phyloP scores from a whole-genome alignment of 345 rosid species.

The Streptanthus diversifolius region DNA sequence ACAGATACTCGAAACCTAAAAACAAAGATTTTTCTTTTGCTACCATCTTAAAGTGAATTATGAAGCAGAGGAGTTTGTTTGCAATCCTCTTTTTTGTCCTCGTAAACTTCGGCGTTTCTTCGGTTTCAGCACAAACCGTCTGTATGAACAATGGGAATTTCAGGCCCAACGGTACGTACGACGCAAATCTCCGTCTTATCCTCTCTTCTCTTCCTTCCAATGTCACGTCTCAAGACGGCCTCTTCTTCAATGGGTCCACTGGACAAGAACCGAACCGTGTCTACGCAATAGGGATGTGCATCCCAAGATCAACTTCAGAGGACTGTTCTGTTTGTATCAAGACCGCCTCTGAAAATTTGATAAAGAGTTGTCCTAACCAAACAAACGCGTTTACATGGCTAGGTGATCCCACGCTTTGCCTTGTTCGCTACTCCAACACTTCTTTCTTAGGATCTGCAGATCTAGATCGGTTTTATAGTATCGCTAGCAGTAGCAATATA shows the following conservation, averaged over 20 bases:
- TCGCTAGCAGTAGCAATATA: too few species aligned
- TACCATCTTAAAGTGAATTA: background rate
- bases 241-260: conserved; percentile 24
- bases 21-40: background rate
- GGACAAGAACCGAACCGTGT: conserved; percentile 29
- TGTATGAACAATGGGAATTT: conserved; percentile 17
- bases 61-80: background rate
- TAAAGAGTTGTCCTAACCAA: conserved; percentile 26
- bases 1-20: background rate
- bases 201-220: conserved; percentile 28
- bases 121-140: background rate
- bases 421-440: conserved; percentile 39
- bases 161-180: conserved; percentile 22
- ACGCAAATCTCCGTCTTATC: conserved; percentile 15
- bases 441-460: conserved; percentile 7
- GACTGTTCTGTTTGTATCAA: conserved; percentile 22
- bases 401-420: conserved; percentile 25
- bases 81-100: conserved; percentile 13
- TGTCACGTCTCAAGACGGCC: conserved; percentile 10
- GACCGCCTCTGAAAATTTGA: background rate
- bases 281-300: conserved; percentile 28
- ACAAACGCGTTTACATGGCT: conserved; percentile 20
- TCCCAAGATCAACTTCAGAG: conserved; percentile 23
- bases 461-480: background rate
- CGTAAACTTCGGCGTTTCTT: background rate